Evolutionary conservation across 2,329 filamentous ascomycete species (phyloP), one percentile per base, ranked within the genome.

Genomic region (Nectriaceae sp.): DNA sequence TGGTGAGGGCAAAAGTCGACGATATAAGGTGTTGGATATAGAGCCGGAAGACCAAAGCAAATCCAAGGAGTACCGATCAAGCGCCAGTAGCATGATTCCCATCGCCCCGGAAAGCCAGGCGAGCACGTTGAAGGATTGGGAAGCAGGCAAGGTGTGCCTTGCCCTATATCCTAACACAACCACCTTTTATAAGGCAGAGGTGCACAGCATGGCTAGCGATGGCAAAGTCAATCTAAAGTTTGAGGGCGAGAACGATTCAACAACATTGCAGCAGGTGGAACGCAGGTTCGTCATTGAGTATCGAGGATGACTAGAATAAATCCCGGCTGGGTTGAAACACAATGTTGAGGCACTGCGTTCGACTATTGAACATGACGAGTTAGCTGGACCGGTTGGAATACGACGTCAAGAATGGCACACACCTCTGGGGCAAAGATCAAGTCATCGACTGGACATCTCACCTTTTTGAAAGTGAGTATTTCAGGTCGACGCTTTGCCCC

Each of bases 101-200:
- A 91, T 94, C 47, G 86, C 89, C 2, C 76, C 80, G 0, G 71
- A 72, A 54, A 69, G 54, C 62, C 75, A 56, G 65, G 74, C 65
- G 55, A 73, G 69, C 53, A 82, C 70, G 3, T 73, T 87, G 15
- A 71, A 78, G 4, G 76, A 87, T 35, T 79, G 87, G 49, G 82
- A 87, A 29, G 71, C 80, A 33, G 87, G 88, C 38, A 89, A 87
- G 64, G 81, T 84, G 39, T 89, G 93, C 8, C 74, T 93, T 48
- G 89, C 89, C 0, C 74, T 90, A 49, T 94, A 94, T 62, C 89
- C 89, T 0, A 85, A 90, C 59, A 93, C 89, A 1, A 92, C 89
- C 1, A 92, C 88, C 0, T 93, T 94, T 61, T 94, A 94, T 67
- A 85, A 88, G 65, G 89, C 89, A 2, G 88, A 91, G 58, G 89